Conservation (phyloP, 495 filamentous ascomycete genomes). For the Cetradonia linearis region DNA sequence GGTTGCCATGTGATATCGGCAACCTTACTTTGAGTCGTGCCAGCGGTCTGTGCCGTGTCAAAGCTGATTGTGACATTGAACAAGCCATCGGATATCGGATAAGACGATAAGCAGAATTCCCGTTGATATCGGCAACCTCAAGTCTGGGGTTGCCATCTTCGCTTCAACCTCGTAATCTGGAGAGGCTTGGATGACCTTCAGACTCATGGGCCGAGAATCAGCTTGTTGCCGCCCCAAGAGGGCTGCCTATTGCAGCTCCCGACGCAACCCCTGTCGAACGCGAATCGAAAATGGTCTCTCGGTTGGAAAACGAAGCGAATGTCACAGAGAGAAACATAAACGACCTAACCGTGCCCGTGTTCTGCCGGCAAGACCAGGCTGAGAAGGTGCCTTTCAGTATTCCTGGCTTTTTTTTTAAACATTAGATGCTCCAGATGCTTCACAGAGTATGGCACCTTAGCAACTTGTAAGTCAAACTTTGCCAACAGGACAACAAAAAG, state of each 20-base stretch:
- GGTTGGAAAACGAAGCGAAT: slow-evolving; percentile 34
- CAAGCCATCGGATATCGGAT: no score
- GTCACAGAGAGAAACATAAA: slow-evolving; percentile 43
- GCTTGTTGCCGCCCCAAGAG: slow-evolving; percentile 81
- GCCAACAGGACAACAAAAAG: neutral
- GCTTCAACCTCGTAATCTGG: no score
- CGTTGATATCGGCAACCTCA: no score
- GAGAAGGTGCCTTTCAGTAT: slow-evolving; percentile 32
- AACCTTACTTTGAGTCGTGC: no score
- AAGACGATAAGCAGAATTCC: no score
- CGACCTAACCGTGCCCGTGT: slow-evolving; percentile 68
- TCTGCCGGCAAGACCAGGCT: no score
- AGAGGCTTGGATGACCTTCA: slow-evolving; percentile 76
- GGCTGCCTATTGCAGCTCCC: slow-evolving; percentile 70
- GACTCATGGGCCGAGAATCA: slow-evolving; percentile 90
- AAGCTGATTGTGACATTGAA: no score
- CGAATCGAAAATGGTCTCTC: slow-evolving; percentile 36
- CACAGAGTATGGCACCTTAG: neutral
- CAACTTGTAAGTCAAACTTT: neutral
- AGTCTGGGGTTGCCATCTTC: no score
- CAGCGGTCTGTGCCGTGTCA: no score
- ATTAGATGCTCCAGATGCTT: slow-evolving; percentile 24
- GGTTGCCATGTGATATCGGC: no score
- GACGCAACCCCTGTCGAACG: slow-evolving; percentile 70
- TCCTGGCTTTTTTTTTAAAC: slow-evolving; percentile 46